phyloP scores from a whole-genome alignment of 2,329 filamentous ascomycete genomes.

The Diaporthe ilicicola region DNA sequence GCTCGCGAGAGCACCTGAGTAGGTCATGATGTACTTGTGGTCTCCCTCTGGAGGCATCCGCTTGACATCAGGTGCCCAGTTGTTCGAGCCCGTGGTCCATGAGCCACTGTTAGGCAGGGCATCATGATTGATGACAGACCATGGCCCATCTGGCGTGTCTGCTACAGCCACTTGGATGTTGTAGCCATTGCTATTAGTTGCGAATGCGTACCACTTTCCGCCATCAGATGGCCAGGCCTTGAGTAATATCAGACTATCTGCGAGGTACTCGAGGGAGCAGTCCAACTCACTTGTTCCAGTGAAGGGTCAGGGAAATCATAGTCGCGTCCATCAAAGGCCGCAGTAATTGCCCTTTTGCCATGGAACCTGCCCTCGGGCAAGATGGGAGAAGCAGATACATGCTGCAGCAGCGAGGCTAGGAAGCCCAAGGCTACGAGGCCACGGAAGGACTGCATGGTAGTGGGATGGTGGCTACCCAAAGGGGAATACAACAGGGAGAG shows the following conservation, averaged over 20 bases:
- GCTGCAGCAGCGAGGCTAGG: slow-evolving; percentile 19
- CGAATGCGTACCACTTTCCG: slow-evolving; percentile 65
- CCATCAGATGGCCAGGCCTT: slow-evolving; percentile 45
- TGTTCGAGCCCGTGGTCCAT: slow-evolving; percentile 63
- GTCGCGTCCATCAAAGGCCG: slow-evolving; percentile 33
- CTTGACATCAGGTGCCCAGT: slow-evolving; percentile 70
- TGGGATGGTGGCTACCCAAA: neutral
- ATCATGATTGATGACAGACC: slow-evolving; percentile 57
- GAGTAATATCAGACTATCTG: neutral
- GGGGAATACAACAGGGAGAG: neutral
- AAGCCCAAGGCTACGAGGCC: slow-evolving; percentile 21
- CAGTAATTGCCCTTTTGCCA: slow-evolving; percentile 25
- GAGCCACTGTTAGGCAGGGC: slow-evolving; percentile 58
- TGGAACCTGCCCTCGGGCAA: neutral
- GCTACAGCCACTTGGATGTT: slow-evolving; percentile 64
- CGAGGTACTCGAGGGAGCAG: too few relatives aligned
- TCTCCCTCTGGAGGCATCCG: slow-evolving; percentile 52
- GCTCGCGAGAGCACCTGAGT: slow-evolving; percentile 56
- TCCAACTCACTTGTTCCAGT: slow-evolving; percentile 51
- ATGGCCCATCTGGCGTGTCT: slow-evolving; percentile 55
- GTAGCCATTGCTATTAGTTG: slow-evolving; percentile 58
- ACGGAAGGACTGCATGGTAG: slow-evolving; percentile 12
- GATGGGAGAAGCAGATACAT: slow-evolving; percentile 17
- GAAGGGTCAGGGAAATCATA: slow-evolving; percentile 63
- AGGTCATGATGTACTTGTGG: slow-evolving; percentile 64